A percentile compares a stretch with the other conserved stretches of the same genome.
These are phyloP conservation scores for Plasmodium inui DNA, from an alignment of 169 alveolate species.

Conservation along the genomic window DNA sequence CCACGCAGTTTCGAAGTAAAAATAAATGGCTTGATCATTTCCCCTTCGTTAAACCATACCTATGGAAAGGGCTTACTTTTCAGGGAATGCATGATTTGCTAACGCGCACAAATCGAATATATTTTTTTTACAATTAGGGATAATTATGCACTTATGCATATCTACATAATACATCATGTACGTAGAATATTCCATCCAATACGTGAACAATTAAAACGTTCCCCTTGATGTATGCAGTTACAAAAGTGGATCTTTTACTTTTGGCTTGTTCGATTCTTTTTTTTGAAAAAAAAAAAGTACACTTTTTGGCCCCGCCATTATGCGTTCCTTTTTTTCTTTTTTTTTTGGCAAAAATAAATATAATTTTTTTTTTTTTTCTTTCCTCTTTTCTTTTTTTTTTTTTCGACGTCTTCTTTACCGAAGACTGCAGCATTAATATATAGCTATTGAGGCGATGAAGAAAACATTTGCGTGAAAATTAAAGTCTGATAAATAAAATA, in stretches of 20 bases:
- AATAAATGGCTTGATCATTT: not conserved
- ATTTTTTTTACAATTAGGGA: too few species aligned
- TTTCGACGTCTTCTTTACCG: slow-evolving; percentile 76
- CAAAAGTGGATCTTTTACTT: slow-evolving; percentile 1
- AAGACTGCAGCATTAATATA: slow-evolving; percentile 76
- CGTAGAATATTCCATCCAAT: not conserved
- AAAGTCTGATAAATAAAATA: slow-evolving; percentile 66
- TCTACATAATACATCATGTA: not conserved
- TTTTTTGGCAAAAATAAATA: slow-evolving; percentile 39
- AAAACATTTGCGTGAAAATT: slow-evolving; percentile 65
- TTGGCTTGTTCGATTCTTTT: not conserved
- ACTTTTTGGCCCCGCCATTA: slow-evolving; percentile 60
- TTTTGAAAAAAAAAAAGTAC: slow-evolving; percentile 25
- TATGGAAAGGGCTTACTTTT: not conserved
- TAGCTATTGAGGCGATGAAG: slow-evolving; percentile 76
- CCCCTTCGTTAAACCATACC: not conserved
- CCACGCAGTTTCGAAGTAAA: not conserved
- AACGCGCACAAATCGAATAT: not conserved
- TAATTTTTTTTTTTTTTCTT: slow-evolving; percentile 40
- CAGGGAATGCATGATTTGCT: not conserved
- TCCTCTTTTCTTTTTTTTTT: slow-evolving; percentile 4
- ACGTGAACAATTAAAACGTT: not conserved
- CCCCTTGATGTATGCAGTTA: not conserved
- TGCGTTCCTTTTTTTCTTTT: slow-evolving; percentile 8
- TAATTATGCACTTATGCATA: not conserved